These are phyloP conservation scores for Pseudodiploospora longispora DNA, from an alignment of 2,329 filamentous ascomycete species.

Conservation along the genomic window DNA sequence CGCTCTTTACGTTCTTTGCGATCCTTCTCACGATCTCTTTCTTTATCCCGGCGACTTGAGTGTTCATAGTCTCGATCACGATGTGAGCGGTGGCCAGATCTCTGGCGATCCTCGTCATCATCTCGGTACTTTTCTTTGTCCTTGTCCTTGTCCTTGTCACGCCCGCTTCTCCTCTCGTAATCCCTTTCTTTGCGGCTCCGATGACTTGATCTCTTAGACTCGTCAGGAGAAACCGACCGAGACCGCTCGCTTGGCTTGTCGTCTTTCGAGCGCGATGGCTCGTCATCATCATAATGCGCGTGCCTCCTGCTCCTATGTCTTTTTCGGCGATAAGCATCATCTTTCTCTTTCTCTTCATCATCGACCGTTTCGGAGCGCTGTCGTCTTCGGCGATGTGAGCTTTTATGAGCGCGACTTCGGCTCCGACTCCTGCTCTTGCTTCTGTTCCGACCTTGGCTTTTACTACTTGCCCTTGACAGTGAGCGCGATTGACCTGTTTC, in stretches of 20 bases:
- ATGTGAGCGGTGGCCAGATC: conserved; percentile 33
- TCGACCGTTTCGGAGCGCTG: conserved; percentile 46
- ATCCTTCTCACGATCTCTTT: conserved; percentile 30
- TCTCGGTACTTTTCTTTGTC: conserved; percentile 35
- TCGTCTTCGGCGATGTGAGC: conserved; percentile 42
- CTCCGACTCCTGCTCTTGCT: conserved; percentile 22
- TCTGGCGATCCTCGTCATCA: conserved; percentile 35
- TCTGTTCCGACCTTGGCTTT: conserved; percentile 17
- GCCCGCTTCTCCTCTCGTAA: conserved; percentile 32
- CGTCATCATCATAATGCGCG: conserved; percentile 35
- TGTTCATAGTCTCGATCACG: conserved; percentile 33
- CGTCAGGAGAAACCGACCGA: conserved; percentile 57
- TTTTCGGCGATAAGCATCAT: conserved; percentile 40
- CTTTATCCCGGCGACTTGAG: conserved; percentile 24
- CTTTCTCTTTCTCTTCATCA: conserved; percentile 41
- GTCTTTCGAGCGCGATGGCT: conserved; percentile 28
- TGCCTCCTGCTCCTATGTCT: conserved; percentile 38
- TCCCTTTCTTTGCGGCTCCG: conserved; percentile 53
- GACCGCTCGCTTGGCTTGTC: conserved; percentile 46
- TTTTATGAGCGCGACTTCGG: conserved; percentile 37
- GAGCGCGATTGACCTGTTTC: conserved; percentile 23
- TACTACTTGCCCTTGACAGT: conserved; percentile 26
- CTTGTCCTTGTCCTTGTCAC: conserved; percentile 37
- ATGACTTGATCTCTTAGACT: conserved; percentile 47
- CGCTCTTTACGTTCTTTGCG: conserved; percentile 29